Evolutionary conservation across 2,329 filamentous ascomycete genomes (phyloP).

Genomic region (Trichoderma semiorbis): DNA sequence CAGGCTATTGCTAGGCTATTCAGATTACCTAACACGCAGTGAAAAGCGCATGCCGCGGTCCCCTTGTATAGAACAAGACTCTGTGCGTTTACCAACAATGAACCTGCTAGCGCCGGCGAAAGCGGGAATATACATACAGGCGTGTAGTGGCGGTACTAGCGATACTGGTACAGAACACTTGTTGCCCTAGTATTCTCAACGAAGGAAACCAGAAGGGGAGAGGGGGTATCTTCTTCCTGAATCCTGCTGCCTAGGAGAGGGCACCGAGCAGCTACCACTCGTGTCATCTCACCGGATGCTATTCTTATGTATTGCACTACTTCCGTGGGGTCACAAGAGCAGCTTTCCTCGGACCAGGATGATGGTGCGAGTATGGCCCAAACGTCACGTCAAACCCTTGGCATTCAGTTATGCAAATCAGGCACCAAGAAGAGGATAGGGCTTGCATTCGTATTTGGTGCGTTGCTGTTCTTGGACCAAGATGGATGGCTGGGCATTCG

Average conservation of each 20-base stretch:
- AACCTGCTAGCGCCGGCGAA: slow-evolving; percentile 8
- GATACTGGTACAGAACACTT: not conserved
- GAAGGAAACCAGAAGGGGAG: not conserved
- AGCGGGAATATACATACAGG: slow-evolving; percentile 13
- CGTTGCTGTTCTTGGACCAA: slow-evolving; percentile 15
- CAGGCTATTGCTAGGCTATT: slow-evolving; percentile 8
- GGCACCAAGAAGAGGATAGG: slow-evolving; percentile 3
- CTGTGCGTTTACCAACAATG: slow-evolving; percentile 1
- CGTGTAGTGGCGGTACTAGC: not conserved
- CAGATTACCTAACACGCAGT: slow-evolving; percentile 2
- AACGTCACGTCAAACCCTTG: not conserved
- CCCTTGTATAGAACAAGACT: not conserved
- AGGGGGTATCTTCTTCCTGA: not conserved
- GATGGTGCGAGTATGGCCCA: not conserved
- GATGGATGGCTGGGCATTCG: slow-evolving; percentile 2
- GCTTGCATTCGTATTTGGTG: slow-evolving; percentile 4
- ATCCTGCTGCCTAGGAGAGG: slow-evolving; percentile 11
- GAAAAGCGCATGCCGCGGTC: not conserved
- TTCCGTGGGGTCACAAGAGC: not conserved
- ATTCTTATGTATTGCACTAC: not conserved
- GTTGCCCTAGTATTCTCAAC: not conserved
- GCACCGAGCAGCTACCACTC: not conserved
- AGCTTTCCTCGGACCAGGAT: not conserved
- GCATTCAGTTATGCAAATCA: slow-evolving; percentile 5
- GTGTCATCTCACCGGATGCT: not conserved